Conservation (phyloP, 2,329 filamentous ascomycete genomes). For the Thyridium curvatum region DNA sequence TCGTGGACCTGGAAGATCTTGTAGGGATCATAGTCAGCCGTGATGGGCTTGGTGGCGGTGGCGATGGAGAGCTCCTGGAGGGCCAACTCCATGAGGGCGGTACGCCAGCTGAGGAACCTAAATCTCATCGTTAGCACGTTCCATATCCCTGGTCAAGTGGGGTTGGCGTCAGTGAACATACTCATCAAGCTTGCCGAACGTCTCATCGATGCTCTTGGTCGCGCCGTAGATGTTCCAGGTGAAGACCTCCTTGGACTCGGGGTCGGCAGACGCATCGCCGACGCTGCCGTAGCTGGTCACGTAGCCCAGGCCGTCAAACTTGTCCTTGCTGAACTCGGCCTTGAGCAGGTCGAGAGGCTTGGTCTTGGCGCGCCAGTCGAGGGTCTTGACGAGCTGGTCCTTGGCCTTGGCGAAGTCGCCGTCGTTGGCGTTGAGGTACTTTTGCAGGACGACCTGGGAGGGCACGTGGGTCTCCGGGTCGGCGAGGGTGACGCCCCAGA, state of each 20-base stretch:
- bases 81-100: constrained; percentile 84
- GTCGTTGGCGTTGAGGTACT: constrained; percentile 87
- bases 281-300: constrained; percentile 61
- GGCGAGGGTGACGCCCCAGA: constrained; percentile 76
- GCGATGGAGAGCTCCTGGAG: constrained; percentile 67
- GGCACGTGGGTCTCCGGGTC: constrained; percentile 53
- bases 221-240: constrained; percentile 93
- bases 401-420: constrained; percentile 67
- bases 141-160: not conserved
- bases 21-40: constrained; percentile 74
- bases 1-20: constrained; percentile 92
- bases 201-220: constrained; percentile 72
- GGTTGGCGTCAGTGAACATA: constrained; percentile 35
- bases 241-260: constrained; percentile 54
- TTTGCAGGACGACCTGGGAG: constrained; percentile 80
- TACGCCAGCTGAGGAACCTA: constrained; percentile 86
- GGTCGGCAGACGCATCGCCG: constrained; percentile 16
- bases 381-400: constrained; percentile 70
- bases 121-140: constrained; percentile 1
- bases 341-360: constrained; percentile 63
- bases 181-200: constrained; percentile 78
- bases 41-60: constrained; percentile 63
- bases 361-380: constrained; percentile 76
- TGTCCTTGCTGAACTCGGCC: constrained; percentile 57
- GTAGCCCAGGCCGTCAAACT: constrained; percentile 76